phyloP scores from a whole-genome alignment of 2,329 filamentous ascomycete species.

The Colletotrichum musicola region DNA sequence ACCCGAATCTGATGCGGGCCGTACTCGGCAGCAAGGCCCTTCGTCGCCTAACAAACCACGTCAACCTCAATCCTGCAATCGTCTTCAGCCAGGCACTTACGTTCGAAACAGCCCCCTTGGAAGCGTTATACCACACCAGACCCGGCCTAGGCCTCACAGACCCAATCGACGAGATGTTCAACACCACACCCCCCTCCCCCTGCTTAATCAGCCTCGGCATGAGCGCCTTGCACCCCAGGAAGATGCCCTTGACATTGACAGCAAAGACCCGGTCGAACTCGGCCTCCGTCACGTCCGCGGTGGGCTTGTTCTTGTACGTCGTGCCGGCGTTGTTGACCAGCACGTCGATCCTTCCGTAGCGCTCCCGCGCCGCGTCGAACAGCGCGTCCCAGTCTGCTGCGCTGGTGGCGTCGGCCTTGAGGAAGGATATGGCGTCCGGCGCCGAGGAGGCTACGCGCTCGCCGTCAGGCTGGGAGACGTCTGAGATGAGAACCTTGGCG shows the following conservation, averaged over 20 bases:
- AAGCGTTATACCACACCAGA: conserved; percentile 78
- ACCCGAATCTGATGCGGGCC: conserved; percentile 79
- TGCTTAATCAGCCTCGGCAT: conserved; percentile 67
- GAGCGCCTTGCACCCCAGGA: conserved; percentile 66
- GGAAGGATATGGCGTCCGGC: conserved; percentile 51
- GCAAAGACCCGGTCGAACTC: conserved; percentile 77
- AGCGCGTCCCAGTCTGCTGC: conserved; percentile 65
- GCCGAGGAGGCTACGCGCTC: conserved; percentile 54
- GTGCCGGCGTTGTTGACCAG: conserved; percentile 73
- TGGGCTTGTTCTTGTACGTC: conserved; percentile 72
- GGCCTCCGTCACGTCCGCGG: conserved; percentile 71
- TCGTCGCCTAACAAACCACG: conserved; percentile 53
- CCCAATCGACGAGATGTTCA: conserved; percentile 83
- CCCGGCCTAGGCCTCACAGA: conserved; percentile 73
- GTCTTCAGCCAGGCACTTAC: not conserved
- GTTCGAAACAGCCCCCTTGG: conserved; percentile 74
- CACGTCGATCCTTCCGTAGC: conserved; percentile 68
- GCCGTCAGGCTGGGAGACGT: conserved; percentile 68
- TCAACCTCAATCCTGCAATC: not conserved
- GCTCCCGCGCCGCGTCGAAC: conserved; percentile 57
- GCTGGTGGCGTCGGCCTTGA: conserved; percentile 63
- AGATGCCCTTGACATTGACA: conserved; percentile 78
- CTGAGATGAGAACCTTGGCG: conserved; percentile 71
- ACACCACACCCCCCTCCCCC: conserved; percentile 76
- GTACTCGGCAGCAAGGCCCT: conserved; percentile 77